Conservation (phyloP, 1,139 yeast genomes). For the Pichia sp. region DNA sequence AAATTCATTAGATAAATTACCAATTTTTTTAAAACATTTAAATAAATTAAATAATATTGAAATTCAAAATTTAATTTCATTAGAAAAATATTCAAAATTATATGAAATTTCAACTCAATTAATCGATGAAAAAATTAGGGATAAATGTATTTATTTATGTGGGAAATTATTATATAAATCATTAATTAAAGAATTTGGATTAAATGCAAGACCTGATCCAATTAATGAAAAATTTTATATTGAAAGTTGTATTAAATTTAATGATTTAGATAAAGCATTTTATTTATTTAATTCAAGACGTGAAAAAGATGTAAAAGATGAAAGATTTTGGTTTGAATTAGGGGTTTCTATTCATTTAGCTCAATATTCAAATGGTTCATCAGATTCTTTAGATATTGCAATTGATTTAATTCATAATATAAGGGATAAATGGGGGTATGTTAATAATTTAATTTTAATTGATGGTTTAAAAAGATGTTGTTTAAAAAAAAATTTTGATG, state of each 20-base stretch:
- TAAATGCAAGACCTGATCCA: conserved; percentile 29
- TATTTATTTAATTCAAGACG: conserved; percentile 25
- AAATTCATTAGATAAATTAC: conserved; percentile 22
- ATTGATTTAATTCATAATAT: conserved; percentile 21
- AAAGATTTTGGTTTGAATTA: conserved; percentile 30
- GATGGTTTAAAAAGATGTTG: conserved; percentile 21
- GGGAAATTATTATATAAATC: conserved; percentile 27
- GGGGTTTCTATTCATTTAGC: conserved; percentile 25
- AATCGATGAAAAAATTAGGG: conserved; percentile 21
- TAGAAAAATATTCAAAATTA: conserved; percentile 20
- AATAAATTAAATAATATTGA: conserved; percentile 18
- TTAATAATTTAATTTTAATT: conserved; percentile 21
- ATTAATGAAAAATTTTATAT: conserved; percentile 30
- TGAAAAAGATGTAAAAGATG: conserved; percentile 26
- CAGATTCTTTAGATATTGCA: conserved; percentile 15
- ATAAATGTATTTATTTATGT: conserved; percentile 24
- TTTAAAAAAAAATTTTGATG: conserved; percentile 10
- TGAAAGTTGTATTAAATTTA: conserved; percentile 23
- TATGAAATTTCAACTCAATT: conserved; percentile 27
- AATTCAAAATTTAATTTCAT: conserved; percentile 17
- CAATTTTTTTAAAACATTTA: conserved; percentile 21
- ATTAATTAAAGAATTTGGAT: conserved; percentile 13
- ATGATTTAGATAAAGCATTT: conserved; percentile 20
- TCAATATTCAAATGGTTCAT: conserved; percentile 1
- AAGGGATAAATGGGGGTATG: conserved; percentile 19